phyloP scores from a whole-genome alignment of 2,329 filamentous ascomycete genomes.

The Fusarium phyllophilum region DNA sequence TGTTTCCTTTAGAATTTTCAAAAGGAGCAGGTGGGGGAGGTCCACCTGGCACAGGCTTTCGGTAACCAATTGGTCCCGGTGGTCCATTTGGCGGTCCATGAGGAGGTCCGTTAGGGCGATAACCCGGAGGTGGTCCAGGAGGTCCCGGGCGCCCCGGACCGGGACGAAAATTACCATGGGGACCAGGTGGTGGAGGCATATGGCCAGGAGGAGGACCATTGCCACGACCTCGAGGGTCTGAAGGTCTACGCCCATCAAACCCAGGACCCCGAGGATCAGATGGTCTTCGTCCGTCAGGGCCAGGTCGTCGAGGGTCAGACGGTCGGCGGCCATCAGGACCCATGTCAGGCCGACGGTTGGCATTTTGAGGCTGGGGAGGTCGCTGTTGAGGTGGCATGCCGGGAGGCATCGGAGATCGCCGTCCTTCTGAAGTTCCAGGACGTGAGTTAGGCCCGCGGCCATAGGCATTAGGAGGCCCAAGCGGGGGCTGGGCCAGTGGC shows the following conservation, averaged over 20 bases:
- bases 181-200: slow-evolving; percentile 33
- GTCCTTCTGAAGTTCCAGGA: slow-evolving; percentile 48
- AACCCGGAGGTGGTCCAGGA: slow-evolving; percentile 42
- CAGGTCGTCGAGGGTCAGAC: slow-evolving; percentile 26
- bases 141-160: slow-evolving; percentile 37
- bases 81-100: slow-evolving; percentile 24
- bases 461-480: slow-evolving; percentile 48
- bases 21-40: slow-evolving; percentile 28
- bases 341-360: slow-evolving; percentile 43
- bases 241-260: slow-evolving; percentile 32
- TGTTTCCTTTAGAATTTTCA: slow-evolving; percentile 35
- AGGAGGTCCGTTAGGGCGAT: slow-evolving; percentile 41
- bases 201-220: slow-evolving; percentile 36
- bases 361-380: slow-evolving; percentile 45
- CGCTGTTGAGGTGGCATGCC: slow-evolving; percentile 43
- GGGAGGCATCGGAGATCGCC: slow-evolving; percentile 45
- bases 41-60: slow-evolving; percentile 46
- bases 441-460: slow-evolving; percentile 46
- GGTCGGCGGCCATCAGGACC: slow-evolving; percentile 31
- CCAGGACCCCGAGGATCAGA: slow-evolving; percentile 34
- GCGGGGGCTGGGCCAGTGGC: slow-evolving; percentile 53
- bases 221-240: slow-evolving; percentile 29
- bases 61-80: slow-evolving; percentile 37
- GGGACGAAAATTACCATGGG: slow-evolving; percentile 37
- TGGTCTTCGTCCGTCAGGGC: slow-evolving; percentile 36